Conservation (phyloP, 2,329 filamentous ascomycete genomes). For the Parastagonospora avenae region DNA sequence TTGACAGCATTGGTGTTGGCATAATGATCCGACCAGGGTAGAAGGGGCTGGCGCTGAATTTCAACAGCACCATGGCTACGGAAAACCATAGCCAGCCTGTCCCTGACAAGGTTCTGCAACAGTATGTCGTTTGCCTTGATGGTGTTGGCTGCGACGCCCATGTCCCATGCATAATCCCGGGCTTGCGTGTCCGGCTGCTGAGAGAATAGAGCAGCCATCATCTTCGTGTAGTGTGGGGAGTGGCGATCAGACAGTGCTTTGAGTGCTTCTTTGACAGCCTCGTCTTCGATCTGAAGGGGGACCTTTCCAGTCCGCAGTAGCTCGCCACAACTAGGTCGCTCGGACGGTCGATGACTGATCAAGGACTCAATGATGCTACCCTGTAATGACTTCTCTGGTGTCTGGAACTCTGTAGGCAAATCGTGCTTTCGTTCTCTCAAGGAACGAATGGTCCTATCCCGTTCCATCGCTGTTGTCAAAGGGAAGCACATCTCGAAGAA, state of each 20-base stretch:
- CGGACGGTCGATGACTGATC: slow-evolving; percentile 79
- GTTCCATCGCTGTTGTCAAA: slow-evolving; percentile 66
- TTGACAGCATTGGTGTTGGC: slow-evolving; percentile 71
- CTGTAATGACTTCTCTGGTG: slow-evolving; percentile 70
- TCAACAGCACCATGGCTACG: slow-evolving; percentile 89
- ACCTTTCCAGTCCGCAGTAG: slow-evolving; percentile 85
- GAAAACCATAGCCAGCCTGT: slow-evolving; percentile 78
- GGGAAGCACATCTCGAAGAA: slow-evolving; percentile 95
- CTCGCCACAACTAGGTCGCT: slow-evolving; percentile 81
- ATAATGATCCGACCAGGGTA: slow-evolving; percentile 84
- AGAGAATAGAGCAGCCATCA: slow-evolving; percentile 83
- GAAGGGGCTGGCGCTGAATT: slow-evolving; percentile 72
- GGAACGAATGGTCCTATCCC: slow-evolving; percentile 67
- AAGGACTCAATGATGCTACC: slow-evolving; percentile 79
- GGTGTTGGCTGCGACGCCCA: slow-evolving; percentile 39
- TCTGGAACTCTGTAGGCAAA: slow-evolving; percentile 75
- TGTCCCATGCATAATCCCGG: slow-evolving; percentile 68
- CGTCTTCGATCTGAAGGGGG: slow-evolving; percentile 89
- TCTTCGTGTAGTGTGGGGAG: slow-evolving; percentile 88
- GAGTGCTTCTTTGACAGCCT: slow-evolving; percentile 83
- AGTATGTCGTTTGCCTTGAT: slow-evolving; percentile 63
- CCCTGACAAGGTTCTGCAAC: slow-evolving; percentile 74
- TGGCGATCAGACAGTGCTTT: slow-evolving; percentile 79
- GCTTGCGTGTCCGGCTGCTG: slow-evolving; percentile 73
- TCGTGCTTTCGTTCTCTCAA: slow-evolving; percentile 70